Evolutionary conservation across 495 filamentous ascomycete genomes (phyloP).

Genomic region (Choiromyces venosus): DNA sequence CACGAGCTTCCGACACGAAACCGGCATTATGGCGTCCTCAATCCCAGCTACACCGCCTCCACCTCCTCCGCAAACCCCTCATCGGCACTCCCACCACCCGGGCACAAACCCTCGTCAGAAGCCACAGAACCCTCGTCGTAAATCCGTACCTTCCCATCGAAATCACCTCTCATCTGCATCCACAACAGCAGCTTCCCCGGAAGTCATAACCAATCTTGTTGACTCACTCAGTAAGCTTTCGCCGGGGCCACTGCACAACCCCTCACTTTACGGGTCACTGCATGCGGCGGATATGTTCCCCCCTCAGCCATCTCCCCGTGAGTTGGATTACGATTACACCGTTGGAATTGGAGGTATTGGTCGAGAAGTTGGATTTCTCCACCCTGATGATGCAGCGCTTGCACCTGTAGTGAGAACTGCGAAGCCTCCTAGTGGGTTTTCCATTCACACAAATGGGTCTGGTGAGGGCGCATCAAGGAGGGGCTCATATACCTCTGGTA

Average conservation of each 20-base stretch:
- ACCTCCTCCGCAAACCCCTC: constrained; percentile 20
- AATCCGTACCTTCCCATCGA: constrained; percentile 26
- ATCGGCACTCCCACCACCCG: constrained; percentile 33
- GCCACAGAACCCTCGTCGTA: constrained; percentile 29
- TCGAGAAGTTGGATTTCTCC: constrained; percentile 63
- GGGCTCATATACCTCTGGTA: constrained; percentile 47
- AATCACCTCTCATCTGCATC: constrained; percentile 27
- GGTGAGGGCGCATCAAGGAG: constrained; percentile 45
- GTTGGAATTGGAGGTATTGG: constrained; percentile 56
- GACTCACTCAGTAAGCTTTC: constrained; percentile 78
- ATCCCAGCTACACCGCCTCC: constrained; percentile 15
- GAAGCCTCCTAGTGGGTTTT: constrained; percentile 69
- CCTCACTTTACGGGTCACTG: constrained; percentile 39
- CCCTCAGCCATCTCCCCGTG: constrained; percentile 43
- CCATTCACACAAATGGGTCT: constrained; percentile 60
- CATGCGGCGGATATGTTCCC: constrained; percentile 47
- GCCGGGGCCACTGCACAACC: constrained; percentile 38
- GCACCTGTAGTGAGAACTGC: constrained; percentile 81
- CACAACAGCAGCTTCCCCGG: constrained; percentile 62
- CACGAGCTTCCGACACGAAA: not conserved
- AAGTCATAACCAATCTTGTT: constrained; percentile 90
- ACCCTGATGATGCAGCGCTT: constrained; percentile 68
- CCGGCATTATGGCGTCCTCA: constrained; percentile 25
- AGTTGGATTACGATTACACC: constrained; percentile 44
- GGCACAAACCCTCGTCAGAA: constrained; percentile 17